These are phyloP conservation scores for Aspergillus phoenicis DNA, from an alignment of 2,329 filamentous ascomycete genomes.

Conservation along the genomic window DNA sequence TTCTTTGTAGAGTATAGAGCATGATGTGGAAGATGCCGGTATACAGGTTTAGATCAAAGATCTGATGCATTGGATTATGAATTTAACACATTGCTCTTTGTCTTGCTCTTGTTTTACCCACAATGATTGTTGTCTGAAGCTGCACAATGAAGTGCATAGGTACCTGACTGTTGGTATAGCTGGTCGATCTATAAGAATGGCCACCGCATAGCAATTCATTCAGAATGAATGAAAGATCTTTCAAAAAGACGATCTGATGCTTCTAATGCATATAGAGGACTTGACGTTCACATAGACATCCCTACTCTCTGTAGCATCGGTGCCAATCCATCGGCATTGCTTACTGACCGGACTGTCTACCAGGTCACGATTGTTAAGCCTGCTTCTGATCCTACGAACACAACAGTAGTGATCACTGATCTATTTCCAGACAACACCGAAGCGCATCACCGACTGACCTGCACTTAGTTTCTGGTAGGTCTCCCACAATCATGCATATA, in stretches of 20 bases:
- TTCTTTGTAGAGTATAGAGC: constrained; percentile 5
- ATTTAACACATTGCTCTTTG: background rate
- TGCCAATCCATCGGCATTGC: background rate
- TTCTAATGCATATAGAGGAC: too few species aligned
- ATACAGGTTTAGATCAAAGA: constrained; percentile 3
- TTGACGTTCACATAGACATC: too few species aligned
- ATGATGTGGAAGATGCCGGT: background rate
- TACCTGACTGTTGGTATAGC: background rate
- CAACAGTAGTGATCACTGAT: too few species aligned
- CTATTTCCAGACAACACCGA: too few species aligned
- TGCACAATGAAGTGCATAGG: background rate
- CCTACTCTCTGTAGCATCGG: too few species aligned
- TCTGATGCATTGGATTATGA: background rate
- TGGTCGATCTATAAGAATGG: background rate
- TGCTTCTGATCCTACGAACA: too few species aligned
- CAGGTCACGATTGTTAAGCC: too few species aligned
- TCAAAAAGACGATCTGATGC: background rate
- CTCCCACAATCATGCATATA: too few species aligned
- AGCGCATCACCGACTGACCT: too few species aligned
- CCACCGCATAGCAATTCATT: background rate
- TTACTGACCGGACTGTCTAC: background rate
- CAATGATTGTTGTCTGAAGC: background rate
- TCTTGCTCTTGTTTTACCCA: background rate
- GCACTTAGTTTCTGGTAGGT: too few species aligned
- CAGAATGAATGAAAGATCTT: background rate